Evolutionary conservation across 305 asterid genomes (phyloP).

Genomic region (Solanum hybrid): DNA sequence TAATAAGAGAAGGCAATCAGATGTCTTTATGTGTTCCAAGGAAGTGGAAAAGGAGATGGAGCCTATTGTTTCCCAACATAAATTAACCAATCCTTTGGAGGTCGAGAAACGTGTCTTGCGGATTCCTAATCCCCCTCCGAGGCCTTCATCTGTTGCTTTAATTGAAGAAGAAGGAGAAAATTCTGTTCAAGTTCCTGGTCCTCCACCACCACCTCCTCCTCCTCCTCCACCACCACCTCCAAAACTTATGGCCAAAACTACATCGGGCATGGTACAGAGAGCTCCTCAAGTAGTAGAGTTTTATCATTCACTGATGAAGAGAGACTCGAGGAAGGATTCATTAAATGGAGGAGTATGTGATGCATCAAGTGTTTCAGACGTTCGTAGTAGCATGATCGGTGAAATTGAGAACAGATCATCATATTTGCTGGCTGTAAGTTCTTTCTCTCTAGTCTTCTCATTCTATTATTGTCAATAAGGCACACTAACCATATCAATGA

Average conservation of each 20-base stretch:
- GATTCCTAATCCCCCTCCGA: conserved; percentile 86
- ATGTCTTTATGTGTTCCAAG: conserved; percentile 58
- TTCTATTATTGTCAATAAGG: not conserved
- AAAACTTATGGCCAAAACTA: conserved; percentile 26
- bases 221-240: conserved; percentile 79
- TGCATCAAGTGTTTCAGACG: conserved; percentile 52
- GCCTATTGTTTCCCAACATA: conserved; percentile 35
- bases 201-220: conserved; percentile 30
- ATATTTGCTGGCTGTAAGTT: conserved; percentile 80
- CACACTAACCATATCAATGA: not conserved
- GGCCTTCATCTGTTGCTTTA: conserved; percentile 45
- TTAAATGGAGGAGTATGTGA: conserved; percentile 57
- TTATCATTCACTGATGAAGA: conserved; percentile 85
- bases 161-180: conserved; percentile 28
- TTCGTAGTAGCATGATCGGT: conserved; percentile 88
- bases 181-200: conserved; percentile 17
- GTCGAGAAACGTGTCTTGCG: conserved; percentile 65
- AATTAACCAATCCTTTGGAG: conserved; percentile 44
- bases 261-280: conserved; percentile 57
- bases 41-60: conserved; percentile 49
- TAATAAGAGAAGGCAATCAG: conserved; percentile 68
- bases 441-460: not conserved
- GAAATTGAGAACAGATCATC: conserved; percentile 92
- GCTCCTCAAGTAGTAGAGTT: conserved; percentile 91
- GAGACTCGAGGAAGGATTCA: conserved; percentile 82